phyloP scores from a whole-genome alignment of 192 early-diverging fungal genomes.

The Coemansia sp. region DNA sequence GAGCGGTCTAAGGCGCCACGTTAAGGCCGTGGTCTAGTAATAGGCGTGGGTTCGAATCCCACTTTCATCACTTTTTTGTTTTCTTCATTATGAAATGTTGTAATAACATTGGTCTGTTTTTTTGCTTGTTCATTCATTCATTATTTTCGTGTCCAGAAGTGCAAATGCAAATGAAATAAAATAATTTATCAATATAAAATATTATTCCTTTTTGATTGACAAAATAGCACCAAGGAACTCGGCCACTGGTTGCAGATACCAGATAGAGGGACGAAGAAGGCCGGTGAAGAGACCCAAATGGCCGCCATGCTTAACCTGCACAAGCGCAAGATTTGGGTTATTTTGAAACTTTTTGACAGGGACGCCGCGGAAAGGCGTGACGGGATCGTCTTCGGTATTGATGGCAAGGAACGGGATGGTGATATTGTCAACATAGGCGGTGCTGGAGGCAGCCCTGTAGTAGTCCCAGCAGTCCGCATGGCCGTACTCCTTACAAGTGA shows the following conservation, averaged over 20 bases:
- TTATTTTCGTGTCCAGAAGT: too few relatives aligned
- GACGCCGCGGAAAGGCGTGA: conserved; percentile 64
- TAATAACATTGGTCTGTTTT: background rate
- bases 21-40: conserved; percentile 13
- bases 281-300: conserved; percentile 81
- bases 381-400: conserved; percentile 85
- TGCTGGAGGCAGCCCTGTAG: conserved; percentile 64
- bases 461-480: conserved; percentile 84
- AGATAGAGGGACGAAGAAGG: conserved; percentile 31
- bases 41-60: conserved; percentile 10
- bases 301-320: conserved; percentile 75
- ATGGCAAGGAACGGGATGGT: conserved; percentile 76
- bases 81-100: background rate
- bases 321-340: conserved; percentile 80
- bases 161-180: background rate
- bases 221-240: conserved; percentile 56
- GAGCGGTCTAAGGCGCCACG: conserved; percentile 16
- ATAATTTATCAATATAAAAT: background rate
- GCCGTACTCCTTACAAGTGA: conserved; percentile 70
- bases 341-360: conserved; percentile 69
- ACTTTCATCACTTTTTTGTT: background rate
- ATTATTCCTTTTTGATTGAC: background rate
- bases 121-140: conserved; percentile 4
- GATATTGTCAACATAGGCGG: conserved; percentile 59
- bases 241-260: conserved; percentile 63